Conservation (phyloP, 129 eudicot genomes). For the Helianthus annuus region HanXRQr2.0-SUNRISE NC_035438.2:8157297-8157796, state of each 20-base stretch:
- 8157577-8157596: conserved; percentile 34
- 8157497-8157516: conserved; percentile 71
- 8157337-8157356: conserved; percentile 63
- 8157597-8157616: conserved; percentile 49
- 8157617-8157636: conserved; percentile 57
- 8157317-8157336: conserved; percentile 78
- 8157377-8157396: conserved; percentile 46
- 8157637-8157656: conserved; percentile 69
- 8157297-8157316: conserved; percentile 89
- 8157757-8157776: conserved; percentile 82
- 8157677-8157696: conserved; percentile 48
- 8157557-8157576: conserved; percentile 77
- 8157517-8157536: conserved; percentile 75
- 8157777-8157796: conserved; percentile 88
- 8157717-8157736: conserved; percentile 16
- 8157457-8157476: conserved; percentile 85
- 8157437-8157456: conserved; percentile 78
- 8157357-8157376: conserved; percentile 74
- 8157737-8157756: conserved; percentile 84
- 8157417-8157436: conserved; percentile 74
- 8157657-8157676: conserved; percentile 66
- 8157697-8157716: no score
- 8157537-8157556: conserved; percentile 81
- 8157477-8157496: conserved; percentile 78
- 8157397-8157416: conserved; percentile 61